phyloP scores from a whole-genome alignment of 306 rosid genomes.

The Aeschynomene evenia region DNA sequence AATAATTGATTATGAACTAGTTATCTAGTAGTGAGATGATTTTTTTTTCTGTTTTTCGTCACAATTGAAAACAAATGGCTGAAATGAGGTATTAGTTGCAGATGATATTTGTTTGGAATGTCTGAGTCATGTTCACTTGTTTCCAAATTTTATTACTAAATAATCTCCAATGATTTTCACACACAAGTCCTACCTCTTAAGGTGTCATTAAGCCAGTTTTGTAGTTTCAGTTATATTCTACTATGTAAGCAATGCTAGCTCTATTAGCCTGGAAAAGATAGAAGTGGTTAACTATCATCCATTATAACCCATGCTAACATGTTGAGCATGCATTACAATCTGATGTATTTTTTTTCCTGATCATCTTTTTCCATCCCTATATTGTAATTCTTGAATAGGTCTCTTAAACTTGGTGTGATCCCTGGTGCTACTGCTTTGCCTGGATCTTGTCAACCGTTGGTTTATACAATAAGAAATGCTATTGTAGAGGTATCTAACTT shows the following conservation, averaged over 20 bases:
- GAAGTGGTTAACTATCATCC: not conserved
- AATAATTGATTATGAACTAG: not conserved
- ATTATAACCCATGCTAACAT: not conserved
- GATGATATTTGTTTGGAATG: not conserved
- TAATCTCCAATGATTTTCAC: not conserved
- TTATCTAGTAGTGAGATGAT: not conserved
- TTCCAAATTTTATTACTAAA: not conserved
- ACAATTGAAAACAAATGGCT: not conserved
- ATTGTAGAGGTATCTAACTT: slow-evolving; percentile 68
- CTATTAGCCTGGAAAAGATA: not conserved
- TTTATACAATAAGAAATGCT: slow-evolving; percentile 55
- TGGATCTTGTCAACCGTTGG: slow-evolving; percentile 73
- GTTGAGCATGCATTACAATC: slow-evolving; percentile 1
- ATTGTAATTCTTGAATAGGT: slow-evolving; percentile 43
- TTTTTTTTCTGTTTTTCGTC: not conserved
- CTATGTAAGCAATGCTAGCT: not conserved
- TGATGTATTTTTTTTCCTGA: not conserved
- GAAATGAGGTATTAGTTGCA: not conserved
- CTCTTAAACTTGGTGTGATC: slow-evolving; percentile 84
- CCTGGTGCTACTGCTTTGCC: slow-evolving; percentile 53
- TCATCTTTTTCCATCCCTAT: not conserved
- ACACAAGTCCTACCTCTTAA: not conserved
- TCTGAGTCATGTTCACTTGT: not conserved
- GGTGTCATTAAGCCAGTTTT: not conserved
- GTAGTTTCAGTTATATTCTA: slow-evolving; percentile 1